Evolutionary conservation across 2,329 filamentous ascomycete genomes (phyloP).

Genomic region (Pestalotiopsis sp.): DNA sequence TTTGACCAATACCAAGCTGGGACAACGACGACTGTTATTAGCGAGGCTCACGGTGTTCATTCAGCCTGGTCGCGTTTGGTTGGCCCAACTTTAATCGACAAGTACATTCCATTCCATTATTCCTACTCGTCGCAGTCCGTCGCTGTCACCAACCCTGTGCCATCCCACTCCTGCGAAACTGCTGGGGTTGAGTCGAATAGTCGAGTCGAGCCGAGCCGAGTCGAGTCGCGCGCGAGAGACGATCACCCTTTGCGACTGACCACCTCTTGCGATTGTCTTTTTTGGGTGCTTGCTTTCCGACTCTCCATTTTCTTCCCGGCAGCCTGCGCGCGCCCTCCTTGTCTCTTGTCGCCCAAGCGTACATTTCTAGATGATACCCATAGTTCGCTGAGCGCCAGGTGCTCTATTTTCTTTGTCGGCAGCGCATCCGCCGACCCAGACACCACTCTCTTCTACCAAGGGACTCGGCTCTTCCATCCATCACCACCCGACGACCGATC

Average conservation of each 20-base stretch:
- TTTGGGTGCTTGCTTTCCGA: background rate
- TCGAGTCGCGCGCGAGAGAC: background rate
- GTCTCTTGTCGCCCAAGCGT: background rate
- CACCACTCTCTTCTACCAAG: background rate
- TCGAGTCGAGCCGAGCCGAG: background rate
- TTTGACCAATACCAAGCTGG: too few species aligned
- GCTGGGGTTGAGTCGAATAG: background rate
- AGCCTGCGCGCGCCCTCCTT: background rate
- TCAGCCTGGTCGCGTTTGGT: background rate
- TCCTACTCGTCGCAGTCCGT: background rate
- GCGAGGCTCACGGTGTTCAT: background rate
- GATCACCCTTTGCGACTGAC: background rate
- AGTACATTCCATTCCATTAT: background rate
- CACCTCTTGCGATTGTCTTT: background rate
- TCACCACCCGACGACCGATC: background rate
- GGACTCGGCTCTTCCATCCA: background rate
- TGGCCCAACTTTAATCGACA: background rate
- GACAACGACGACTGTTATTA: too few species aligned
- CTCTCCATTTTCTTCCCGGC: background rate
- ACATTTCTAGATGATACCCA: conserved; percentile 10
- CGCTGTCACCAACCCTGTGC: background rate
- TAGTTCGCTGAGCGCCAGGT: conserved; percentile 5
- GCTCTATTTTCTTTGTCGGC: background rate
- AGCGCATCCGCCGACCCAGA: background rate
- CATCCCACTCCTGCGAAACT: background rate